Base-by-base conservation (phyloP, 1,284 basidiomycete species). In the Tetrapyrgos nigripes region DNA sequence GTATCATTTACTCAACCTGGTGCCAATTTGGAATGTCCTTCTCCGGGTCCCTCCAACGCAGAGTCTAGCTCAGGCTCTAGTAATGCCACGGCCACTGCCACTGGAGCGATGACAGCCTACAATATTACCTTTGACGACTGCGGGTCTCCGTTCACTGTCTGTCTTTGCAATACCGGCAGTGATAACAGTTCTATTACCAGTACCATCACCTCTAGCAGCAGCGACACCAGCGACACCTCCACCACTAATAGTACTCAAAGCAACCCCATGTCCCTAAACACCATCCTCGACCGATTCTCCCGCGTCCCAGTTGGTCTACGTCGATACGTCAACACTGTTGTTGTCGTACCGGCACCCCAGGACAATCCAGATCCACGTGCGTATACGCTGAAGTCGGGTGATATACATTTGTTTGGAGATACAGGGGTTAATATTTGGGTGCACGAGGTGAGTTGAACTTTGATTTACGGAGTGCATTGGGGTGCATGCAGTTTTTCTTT, bases 251-350 rank as follows among this genome's bases (percentile, higher is more conserved):
- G n/a, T n/a, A n/a, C n/a, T n/a, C n/a, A n/a, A n/a, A n/a, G n/a
- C n/a, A n/a, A n/a, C n/a, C n/a, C n/a, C 8, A 62, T 64, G 61
- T 43, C 37, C 4, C 29, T 64, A 48, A 53, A 54, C 40, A 55
- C 35, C 21, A 50, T 43, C 3, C 24, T 62, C 1, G 61, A 64
- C 53, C 53, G 55, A n/a, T 31, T 64, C 9, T 58, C 56, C 2
- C 56, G 61, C 21, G 63, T 62, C 21, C 59, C 61, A 4, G 43
- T 62, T 11, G 63, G 63, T 2, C 31, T 64, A 35, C 43, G 62
- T 19, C 43, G 62, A n/a, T 63, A 49, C 29, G 50, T 61, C 17
- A 59, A 53, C 3, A 46, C 31, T 2, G 62, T 63, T 21, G 19
- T 63, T 2, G 33, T 60, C 14, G 14, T 55, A 11, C 37, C 37